Evolutionary conservation across 305 asterid genomes (phyloP), one percentile per base, ranked within the genome.

Genomic region (Plantago lanceolata): DNA sequence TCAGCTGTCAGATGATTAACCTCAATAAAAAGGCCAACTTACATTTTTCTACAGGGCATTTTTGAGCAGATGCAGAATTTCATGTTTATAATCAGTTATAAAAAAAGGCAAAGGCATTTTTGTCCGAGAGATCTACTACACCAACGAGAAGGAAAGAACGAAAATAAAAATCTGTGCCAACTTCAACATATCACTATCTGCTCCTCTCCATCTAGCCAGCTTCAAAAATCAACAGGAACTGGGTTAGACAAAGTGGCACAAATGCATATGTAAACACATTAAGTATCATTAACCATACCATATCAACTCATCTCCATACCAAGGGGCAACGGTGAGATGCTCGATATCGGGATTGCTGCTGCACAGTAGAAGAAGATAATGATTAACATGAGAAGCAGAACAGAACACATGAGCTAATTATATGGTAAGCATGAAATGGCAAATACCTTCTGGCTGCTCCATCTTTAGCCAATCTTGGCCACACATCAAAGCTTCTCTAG

Each of bases 401-500:
- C 20, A 11, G 11, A 12, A 50, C 54, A 71, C 47, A 60, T 28
- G 17, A 28, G 37, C 50, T 14, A 20, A 55, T 9, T 33, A 0
- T 43, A 52, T 28, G 24, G 45, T 65, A 47, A 64, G 66, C 61
- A 66, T 48, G 43, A 54, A 69, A 61, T 47, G 57, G 13, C 54
- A 21, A 24, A n/a, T 76, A 87, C 96, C 98, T 79, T 84, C 87
- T 37, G 89, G 71, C 73, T 81, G 71, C 73, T 81, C 97, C 64
- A 59, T 66, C 70, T 71, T 82, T 69, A 89, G 68, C 98, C 98
- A 89, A 71, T 93, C 95, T 70, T 87, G 94, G 59, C 98, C 98
- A 67, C 98, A 92, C 45, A 92, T 60, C 78, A 92, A 69, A 62
- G 97, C 95, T 82, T 92, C 97, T 75, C 91, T 86, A 48, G 81